phyloP scores from a whole-genome alignment of 805 yeast genomes.

The Candida sithepensis region DNA sequence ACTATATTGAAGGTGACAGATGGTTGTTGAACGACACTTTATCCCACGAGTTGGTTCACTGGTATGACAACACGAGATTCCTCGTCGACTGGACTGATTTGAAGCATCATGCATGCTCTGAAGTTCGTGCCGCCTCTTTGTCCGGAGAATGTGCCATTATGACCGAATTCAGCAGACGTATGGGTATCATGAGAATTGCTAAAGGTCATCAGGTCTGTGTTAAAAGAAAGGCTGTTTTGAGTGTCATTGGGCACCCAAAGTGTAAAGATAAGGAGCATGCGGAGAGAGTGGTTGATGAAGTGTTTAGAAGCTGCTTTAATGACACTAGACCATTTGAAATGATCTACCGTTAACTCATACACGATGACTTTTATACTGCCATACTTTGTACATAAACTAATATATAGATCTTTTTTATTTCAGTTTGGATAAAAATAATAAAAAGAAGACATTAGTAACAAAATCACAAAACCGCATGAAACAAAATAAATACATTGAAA shows the following conservation, averaged over 20 bases:
- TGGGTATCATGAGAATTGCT: conserved; percentile 30
- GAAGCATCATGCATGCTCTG: conserved; percentile 95
- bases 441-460: no score
- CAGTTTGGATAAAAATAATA: no score
- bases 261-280: conserved; percentile 77
- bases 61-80: conserved; percentile 86
- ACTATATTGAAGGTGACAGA: conserved; percentile 58
- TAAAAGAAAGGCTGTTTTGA: conserved; percentile 78
- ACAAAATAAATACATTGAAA: no score
- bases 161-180: conserved; percentile 61
- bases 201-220: conserved; percentile 92
- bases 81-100: conserved; percentile 81
- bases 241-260: conserved; percentile 82
- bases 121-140: conserved; percentile 86
- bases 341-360: conserved; percentile 56
- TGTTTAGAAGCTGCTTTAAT: conserved; percentile 88
- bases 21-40: conserved; percentile 87
- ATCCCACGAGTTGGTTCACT: conserved; percentile 91
- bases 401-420: background rate
- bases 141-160: conserved; percentile 93
- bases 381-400: conserved; percentile 4
- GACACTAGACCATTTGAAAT: conserved; percentile 96
- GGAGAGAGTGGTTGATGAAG: conserved; percentile 72
- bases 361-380: background rate
- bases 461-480: no score